These are phyloP conservation scores for Hysterium pulicare DNA, from an alignment of 2,329 filamentous ascomycete species.

Conservation along the genomic window DNA sequence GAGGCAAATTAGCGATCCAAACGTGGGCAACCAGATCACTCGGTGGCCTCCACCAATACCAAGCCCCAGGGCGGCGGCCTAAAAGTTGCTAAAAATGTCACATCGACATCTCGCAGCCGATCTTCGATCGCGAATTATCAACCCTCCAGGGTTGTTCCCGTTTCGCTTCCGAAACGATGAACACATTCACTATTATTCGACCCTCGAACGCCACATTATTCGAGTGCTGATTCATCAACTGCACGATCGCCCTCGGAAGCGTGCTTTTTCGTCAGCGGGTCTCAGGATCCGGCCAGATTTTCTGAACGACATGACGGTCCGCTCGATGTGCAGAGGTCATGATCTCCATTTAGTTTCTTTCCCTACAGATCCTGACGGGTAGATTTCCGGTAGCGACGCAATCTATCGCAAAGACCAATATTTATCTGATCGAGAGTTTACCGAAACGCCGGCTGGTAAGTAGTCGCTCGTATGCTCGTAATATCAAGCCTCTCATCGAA, in stretches of 20 bases:
- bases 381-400: constrained; percentile 20
- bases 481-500: not conserved
- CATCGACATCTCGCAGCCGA: constrained; percentile 5
- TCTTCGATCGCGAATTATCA: not conserved
- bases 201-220: no score
- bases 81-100: constrained; percentile 6
- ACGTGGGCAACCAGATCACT: constrained; percentile 5
- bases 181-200: no score
- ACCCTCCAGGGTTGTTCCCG: no score
- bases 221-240: no score
- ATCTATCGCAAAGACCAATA: constrained; percentile 11
- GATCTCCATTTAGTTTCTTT: constrained; percentile 8
- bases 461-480: not conserved
- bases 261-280: no score
- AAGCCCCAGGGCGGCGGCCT: not conserved
- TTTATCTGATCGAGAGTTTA: not conserved
- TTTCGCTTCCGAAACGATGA: no score
- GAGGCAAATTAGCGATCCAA: constrained; percentile 6
- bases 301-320: no score
- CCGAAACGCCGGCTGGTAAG: not conserved
- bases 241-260: no score
- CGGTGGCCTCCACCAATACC: not conserved
- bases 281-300: no score
- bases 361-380: constrained; percentile 15
- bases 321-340: not conserved